Evolutionary conservation across 257 asterid genomes (phyloP).

Genomic region (Ocimum tenuiflorum): DNA sequence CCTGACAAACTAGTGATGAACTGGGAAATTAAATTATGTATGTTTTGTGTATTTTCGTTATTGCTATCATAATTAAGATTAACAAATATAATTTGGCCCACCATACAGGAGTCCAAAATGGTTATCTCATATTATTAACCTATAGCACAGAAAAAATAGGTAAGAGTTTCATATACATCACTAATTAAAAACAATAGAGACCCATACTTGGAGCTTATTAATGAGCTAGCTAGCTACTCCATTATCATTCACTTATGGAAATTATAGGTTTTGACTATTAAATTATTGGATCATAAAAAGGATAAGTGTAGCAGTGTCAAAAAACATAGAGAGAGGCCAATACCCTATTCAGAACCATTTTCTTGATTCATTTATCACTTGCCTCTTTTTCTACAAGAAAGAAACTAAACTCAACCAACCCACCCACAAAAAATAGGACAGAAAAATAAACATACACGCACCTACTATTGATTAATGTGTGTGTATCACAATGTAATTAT

Average conservation of each 20-base stretch:
- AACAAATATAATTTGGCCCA: too few relatives aligned
- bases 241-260: slow-evolving; percentile 5
- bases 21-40: too few relatives aligned
- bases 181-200: not conserved
- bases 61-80: too few relatives aligned
- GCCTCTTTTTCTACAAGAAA: not conserved
- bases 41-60: too few relatives aligned
- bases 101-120: too few relatives aligned
- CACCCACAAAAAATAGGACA: too few relatives aligned
- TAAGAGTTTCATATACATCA: not conserved
- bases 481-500: too few relatives aligned
- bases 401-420: too few relatives aligned
- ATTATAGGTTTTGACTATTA: slow-evolving; percentile 17
- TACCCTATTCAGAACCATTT: not conserved
- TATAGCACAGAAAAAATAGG: not conserved
- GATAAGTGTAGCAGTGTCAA: not conserved
- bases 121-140: too few relatives aligned
- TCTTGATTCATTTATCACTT: not conserved
- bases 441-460: too few relatives aligned
- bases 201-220: not conserved
- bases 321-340: not conserved
- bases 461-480: too few relatives aligned
- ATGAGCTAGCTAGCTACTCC: slow-evolving; percentile 5
- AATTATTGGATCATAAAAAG: not conserved
- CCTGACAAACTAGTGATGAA: too few relatives aligned